Base-by-base conservation (phyloP, 116 monocot genomes). In the Zostera marina region DNA sequence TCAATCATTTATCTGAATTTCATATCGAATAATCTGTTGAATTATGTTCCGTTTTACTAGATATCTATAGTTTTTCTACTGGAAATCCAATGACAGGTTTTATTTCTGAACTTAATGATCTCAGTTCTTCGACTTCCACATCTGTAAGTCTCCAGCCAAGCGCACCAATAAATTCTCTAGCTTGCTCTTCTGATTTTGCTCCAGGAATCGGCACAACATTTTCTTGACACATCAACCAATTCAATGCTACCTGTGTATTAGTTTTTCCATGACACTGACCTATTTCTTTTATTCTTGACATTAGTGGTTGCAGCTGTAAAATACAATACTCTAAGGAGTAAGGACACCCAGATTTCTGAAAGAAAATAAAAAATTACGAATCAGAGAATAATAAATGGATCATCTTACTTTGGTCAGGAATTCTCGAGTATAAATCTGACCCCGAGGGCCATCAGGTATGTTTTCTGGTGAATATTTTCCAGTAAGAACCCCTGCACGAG, bases 171-270 rank as follows among this genome's bases (percentile, higher is more conserved):
- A 96, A 88, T 55, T 88, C 85, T 46, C 41, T 59, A 22, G 94
- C 94, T 68, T 96, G 94, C 45, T 85, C 88, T 44, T 77, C 77
- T 59, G 79, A 82, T 69, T 74, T 96, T 11, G 94, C 94, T 44
- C 94, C 88, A 14, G 94, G 94, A 46, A 96, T 96, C 4, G 94
- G 93, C 59, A 92, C 58, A 11, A 92, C 87, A 62, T 92, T 92
- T 0, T 76, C 83, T 58, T 92, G 91, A 62, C 65, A 77, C 12
- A 77, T 60, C 44, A 91, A 61, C 86, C 91, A 86, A 70, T 91
- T 91, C 63, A 91, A 46, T 14, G 66, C 91, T 45, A 86, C 86
- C 89, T 96, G 94, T 32, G 94, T 82, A 17, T 71, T 60, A 54
- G 82, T 88, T 70, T 82, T 96, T 44, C 65, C 64, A 49, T 85